Evolutionary conservation across 2,329 filamentous ascomycete genomes (phyloP), one percentile per base, ranked within the genome.

Genomic region (Pseudopithomyces chartarum): DNA sequence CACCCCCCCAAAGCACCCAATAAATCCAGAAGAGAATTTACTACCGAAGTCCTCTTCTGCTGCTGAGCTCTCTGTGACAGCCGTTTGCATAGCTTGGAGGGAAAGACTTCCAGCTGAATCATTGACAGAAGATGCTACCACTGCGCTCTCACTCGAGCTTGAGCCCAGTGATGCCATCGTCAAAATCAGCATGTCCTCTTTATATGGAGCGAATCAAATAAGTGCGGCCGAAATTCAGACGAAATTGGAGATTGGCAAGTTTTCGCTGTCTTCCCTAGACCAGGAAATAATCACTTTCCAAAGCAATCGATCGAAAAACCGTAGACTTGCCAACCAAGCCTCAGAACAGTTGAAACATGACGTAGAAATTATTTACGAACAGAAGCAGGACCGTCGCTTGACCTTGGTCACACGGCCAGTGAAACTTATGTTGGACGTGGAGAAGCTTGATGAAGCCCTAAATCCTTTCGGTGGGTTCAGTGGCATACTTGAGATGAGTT

Each of bases 391-490:
- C 17, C 66, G 62, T 11, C 69, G 73, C 7, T 61, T 90, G 15
- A 86, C 90, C 32, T 73, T 97, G 13, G 85, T 87, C 51, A 96
- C 92, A 0, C 81, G 96, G 10, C 92, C 93, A 6, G 75, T 97
- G 1, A 85, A 88, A 56, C 73, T 97, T 10, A 85, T 87, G 55
- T 77, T 98, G 39, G 91, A 98, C 69, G 79, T 97, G 15, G 88
- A 89, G 61, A 85, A 86, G 54, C 78, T 98, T 20, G 95, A 98
- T 65, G 92, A 97, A 66, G 91, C 91, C 0, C 87, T 98, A 57
- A 86, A 87, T 54, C 92, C 91, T 82, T 93, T 97, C 75, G 95
- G 95, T 34, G 95, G 95, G 0, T 80, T 99, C 42, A 97, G 93
- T 73, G 92, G 92, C 62, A 89, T 99, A 51, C 80, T 99, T 42